Evolutionary conservation across 2,329 filamentous ascomycete species (phyloP), one percentile per base, ranked within the genome.

Genomic region (Penicillium paneum): DNA sequence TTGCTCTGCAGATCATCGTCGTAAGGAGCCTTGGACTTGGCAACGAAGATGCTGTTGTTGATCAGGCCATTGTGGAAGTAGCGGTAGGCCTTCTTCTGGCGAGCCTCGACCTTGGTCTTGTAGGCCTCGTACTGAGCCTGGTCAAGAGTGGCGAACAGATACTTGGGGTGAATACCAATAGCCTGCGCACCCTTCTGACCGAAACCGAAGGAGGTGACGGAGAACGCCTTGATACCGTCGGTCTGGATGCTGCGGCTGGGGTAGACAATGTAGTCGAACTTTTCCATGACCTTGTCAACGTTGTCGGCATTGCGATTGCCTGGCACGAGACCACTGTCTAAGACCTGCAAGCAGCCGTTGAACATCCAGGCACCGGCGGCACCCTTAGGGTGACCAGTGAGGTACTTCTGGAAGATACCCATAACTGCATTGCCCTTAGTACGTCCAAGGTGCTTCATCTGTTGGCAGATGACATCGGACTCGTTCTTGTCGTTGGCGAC

Each of bases 401-500:
- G 86, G 76, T 95, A 97, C 78, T 99, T 99, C 79, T 99, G 94
- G 89, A 97, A 99, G 73, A 99, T 92, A 80, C 92, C 94, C 62
- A 97, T 78, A 13, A 99, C 81, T 31, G 94, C 92, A 70, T 99
- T 99, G 69, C 95, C 94, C 86, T 97, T 97, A 77, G 87, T 88
- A 67, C 94, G 90, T 63, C 94, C 94, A 49, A 99, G 87, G 72
- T 99, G 95, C 66, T 87, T 87, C 76, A 99, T 85, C 78, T 99
- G 95, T 74, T 97, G 86, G 81, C 93, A 97, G 67, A 99, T 89
- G 69, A 97, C 94, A 50, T 92, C 92, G 17, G 94, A 97, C 76
- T 99, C 94, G 77, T 99, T 99, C 87, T 97, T 97, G 81, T 99
- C 94, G 75, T 99, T 99, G 64, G 94, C 94, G 70, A 95, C 91